Base-by-base conservation (phyloP, 768 basidiomycete genomes). In the Lentinula edodes region DNA sequence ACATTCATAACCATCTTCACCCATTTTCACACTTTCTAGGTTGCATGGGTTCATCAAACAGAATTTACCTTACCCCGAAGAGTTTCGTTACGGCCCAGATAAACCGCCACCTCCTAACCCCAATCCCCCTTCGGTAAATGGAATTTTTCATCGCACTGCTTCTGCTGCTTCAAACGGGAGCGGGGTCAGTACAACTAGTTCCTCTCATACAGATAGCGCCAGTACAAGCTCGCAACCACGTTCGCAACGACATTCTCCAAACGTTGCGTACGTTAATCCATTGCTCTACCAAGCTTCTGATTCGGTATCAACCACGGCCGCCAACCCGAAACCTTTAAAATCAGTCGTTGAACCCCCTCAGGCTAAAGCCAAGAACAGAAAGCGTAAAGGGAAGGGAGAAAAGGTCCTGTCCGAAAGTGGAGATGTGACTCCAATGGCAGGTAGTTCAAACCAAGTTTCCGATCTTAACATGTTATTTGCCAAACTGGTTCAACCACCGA, bases 61-160 rank as follows among this genome's bases (percentile, higher is more conserved):
- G 67, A 87, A 88, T 56, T 58, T 80, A 16, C 80, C 84, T 9
- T 92, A 93, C 69, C 91, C 91, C 12, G 84, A 90, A 62, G 78
- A 88, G 61, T 90, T 78, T 68, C 80, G 82, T 62, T 90, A 88
- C 71, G 87, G 86, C 20, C 87, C 86, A 3, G 84, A 84, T 64
- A 75, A 80, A 36, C 86, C 83, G 6, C 88, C 87, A 5, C 87
- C 85, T 16, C 83, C 84, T 28, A 83, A 82, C 66, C 76, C 69
- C 16, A 68, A 68, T 58, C 69, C 69, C 23, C 68, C 71, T 50
- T 71, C 69, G 55, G 65, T 69, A n/a, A 67, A 71, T 10, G 63
- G 65, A 16, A 63, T 68, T 13, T 61, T 70, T 13, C 65, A 69
- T 39, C 62, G 43, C 41, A 48, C 61, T 54, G 3, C 61, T 34